A percentile compares a stretch with the other conserved stretches of the same genome.
phyloP scores from a whole-genome alignment of 83 land plant species.

The Picea mariana region DNA sequence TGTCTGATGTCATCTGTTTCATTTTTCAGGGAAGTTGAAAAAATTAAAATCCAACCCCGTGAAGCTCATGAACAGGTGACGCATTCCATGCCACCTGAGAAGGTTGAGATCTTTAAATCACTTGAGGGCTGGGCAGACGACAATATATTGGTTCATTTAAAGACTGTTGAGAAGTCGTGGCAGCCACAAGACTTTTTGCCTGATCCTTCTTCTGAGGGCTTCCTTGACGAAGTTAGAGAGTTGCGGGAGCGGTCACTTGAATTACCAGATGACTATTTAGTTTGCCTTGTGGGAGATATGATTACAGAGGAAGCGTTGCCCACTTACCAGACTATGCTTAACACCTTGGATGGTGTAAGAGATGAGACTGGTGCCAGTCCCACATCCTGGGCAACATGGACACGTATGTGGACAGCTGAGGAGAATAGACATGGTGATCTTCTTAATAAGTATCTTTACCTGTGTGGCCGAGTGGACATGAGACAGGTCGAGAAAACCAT shows the following conservation, averaged over 20 bases:
- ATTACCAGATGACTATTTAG: constrained; percentile 36
- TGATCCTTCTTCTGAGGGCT: constrained; percentile 23
- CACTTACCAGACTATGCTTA: constrained; percentile 52
- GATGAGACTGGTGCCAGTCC: constrained; percentile 55
- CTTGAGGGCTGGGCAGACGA: constrained; percentile 44
- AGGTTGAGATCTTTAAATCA: constrained; percentile 47
- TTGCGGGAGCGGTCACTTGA: constrained; percentile 31
- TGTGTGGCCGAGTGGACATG: constrained; percentile 53
- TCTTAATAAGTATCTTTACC: constrained; percentile 47
- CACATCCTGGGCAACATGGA: constrained; percentile 51
- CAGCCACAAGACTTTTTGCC: constrained; percentile 59
- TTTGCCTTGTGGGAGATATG: constrained; percentile 44
- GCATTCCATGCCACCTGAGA: constrained; percentile 38
- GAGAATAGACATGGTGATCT: constrained; percentile 56
- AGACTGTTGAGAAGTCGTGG: constrained; percentile 55
- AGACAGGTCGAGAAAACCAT: constrained; percentile 53
- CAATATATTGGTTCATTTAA: constrained; percentile 33
- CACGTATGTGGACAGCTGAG: constrained; percentile 59
- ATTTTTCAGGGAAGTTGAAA: constrained; percentile 13
- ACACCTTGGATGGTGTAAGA: constrained; percentile 55
- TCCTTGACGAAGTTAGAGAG: constrained; percentile 35
- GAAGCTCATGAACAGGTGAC: constrained; percentile 41
- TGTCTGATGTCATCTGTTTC: background rate
- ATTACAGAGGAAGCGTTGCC: constrained; percentile 46
- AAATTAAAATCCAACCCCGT: constrained; percentile 20